phyloP scores from a whole-genome alignment of 768 basidiomycete genomes.

The Tricholoma furcatifolium region DNA sequence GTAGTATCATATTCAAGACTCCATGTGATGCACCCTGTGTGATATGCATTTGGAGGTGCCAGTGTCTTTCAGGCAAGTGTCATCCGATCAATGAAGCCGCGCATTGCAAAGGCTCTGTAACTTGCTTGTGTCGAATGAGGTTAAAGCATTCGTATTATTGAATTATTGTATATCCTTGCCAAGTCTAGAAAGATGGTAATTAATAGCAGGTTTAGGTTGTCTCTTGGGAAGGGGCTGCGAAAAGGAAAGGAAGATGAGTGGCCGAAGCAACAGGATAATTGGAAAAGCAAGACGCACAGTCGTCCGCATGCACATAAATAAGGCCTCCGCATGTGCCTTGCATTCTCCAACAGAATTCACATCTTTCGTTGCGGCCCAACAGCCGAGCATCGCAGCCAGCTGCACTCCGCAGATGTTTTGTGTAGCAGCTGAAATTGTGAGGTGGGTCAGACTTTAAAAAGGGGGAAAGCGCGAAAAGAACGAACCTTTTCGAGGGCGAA shows the following conservation, averaged over 20 bases:
- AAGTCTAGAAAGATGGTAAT: conserved; percentile 85
- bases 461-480: conserved; percentile 5
- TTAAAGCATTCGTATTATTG: not conserved
- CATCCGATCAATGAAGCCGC: no score
- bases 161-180: conserved; percentile 70
- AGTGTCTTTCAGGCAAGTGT: no score
- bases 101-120: not conserved
- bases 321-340: conserved; percentile 51
- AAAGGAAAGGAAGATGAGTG: conserved; percentile 3
- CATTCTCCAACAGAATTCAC: conserved; percentile 54
- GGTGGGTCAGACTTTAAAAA: not conserved
- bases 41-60: no score
- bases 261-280: not conserved
- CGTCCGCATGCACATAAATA: conserved; percentile 85
- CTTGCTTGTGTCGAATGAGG: not conserved
- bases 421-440: conserved; percentile 34
- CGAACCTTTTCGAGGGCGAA: conserved; percentile 73
- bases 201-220: conserved; percentile 74
- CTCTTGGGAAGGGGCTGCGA: conserved; percentile 67
- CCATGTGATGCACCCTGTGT: no score
- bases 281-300: conserved; percentile 53
- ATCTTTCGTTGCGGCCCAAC: conserved; percentile 80
- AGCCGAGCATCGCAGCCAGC: conserved; percentile 77
- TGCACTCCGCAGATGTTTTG: conserved; percentile 64
- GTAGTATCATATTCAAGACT: no score